A percentile compares a stretch with the other conserved stretches of the same genome.
Conservation (phyloP, 2,329 filamentous ascomycete genomes). For the Cryphonectria parasitica region DNA sequence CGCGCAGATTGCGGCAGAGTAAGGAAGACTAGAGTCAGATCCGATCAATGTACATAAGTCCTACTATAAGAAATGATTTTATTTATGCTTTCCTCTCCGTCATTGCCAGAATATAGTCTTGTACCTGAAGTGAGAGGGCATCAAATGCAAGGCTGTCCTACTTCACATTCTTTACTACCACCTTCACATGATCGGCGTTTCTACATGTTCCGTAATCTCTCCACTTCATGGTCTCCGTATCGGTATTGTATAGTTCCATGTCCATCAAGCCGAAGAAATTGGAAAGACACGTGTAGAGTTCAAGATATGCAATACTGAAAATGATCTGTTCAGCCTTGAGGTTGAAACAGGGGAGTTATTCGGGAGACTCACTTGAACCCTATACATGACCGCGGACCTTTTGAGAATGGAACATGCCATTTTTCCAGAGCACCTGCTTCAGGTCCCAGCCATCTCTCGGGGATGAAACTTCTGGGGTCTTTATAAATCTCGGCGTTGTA, state of each 20-base stretch:
- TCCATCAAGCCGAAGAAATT: not conserved
- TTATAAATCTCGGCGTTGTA: not conserved
- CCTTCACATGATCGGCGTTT: not conserved
- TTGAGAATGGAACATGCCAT: conserved; percentile 9
- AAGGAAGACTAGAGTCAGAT: no score
- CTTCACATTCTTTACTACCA: not conserved
- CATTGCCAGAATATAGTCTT: no score
- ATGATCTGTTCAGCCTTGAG: not conserved
- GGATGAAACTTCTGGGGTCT: not conserved
- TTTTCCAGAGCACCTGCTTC: not conserved
- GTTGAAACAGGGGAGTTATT: not conserved
- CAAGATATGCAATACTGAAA: not conserved
- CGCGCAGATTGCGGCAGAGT: no score
- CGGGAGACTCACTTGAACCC: not conserved
- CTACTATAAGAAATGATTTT: no score
- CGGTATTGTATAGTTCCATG: not conserved
- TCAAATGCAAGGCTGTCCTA: not conserved
- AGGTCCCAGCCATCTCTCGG: not conserved
- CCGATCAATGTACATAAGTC: no score
- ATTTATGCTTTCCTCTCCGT: no score
- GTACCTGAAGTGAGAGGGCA: no score
- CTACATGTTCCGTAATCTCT: conserved; percentile 1
- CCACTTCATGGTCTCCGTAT: conserved; percentile 4
- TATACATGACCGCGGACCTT: not conserved
- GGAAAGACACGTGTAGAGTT: not conserved